A percentile compares a stretch with the other conserved stretches of the same genome.
These are phyloP conservation scores for Penicillium sp. DNA, from an alignment of 2,329 filamentous ascomycete species.

Conservation along the genomic window DNA sequence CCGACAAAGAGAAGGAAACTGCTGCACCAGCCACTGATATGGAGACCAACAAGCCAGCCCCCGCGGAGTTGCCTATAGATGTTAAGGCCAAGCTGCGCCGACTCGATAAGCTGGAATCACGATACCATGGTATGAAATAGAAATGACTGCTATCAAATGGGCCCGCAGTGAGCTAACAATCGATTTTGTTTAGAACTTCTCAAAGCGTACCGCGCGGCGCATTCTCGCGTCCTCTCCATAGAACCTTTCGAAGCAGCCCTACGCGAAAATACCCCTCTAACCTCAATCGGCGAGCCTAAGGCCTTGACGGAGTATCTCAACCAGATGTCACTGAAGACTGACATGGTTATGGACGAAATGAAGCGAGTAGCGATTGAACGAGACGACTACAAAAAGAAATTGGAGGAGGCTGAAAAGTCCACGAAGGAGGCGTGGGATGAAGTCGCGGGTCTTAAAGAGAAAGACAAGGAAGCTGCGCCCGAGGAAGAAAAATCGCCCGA, in stretches of 20 bases:
- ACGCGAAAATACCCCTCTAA: conserved; percentile 87
- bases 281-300: conserved; percentile 80
- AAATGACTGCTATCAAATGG: not conserved
- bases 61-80: conserved; percentile 67
- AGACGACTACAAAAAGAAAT: conserved; percentile 75
- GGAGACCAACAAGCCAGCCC: conserved; percentile 23
- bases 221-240: conserved; percentile 80
- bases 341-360: conserved; percentile 92
- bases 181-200: conserved; percentile 67
- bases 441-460: conserved; percentile 53
- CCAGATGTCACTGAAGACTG: conserved; percentile 78
- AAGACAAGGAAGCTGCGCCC: conserved; percentile 22
- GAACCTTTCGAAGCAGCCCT: conserved; percentile 91
- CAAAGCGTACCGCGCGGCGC: conserved; percentile 87
- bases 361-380: conserved; percentile 82
- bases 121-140: conserved; percentile 69
- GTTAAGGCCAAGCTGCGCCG: conserved; percentile 74
- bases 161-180: not conserved
- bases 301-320: conserved; percentile 87
- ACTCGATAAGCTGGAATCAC: conserved; percentile 84
- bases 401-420: conserved; percentile 67
- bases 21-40: conserved; percentile 21
- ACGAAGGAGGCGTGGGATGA: conserved; percentile 65
- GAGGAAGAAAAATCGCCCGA: conserved; percentile 14
- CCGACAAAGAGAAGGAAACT: conserved; percentile 3